phyloP scores from a whole-genome alignment of 495 filamentous ascomycete genomes.

The Pseudevernia furfuracea region DNA sequence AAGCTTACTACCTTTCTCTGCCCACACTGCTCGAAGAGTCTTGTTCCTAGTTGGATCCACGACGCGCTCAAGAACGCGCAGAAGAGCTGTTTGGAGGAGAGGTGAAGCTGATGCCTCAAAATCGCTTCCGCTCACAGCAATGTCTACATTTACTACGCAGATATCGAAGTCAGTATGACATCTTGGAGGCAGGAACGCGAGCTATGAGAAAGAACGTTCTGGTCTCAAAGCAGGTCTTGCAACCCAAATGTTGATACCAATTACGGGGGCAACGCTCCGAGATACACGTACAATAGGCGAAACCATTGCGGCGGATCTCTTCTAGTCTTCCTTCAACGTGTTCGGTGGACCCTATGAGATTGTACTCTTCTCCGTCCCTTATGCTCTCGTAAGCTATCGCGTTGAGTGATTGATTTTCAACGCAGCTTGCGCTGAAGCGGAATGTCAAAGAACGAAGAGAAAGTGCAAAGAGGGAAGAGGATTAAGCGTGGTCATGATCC shows the following conservation, averaged over 20 bases:
- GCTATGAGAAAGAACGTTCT: neutral
- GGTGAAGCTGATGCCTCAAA: slow-evolving; percentile 76
- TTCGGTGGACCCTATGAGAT: slow-evolving; percentile 89
- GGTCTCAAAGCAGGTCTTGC: neutral
- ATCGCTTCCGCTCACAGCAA: slow-evolving; percentile 64
- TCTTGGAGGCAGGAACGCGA: neutral
- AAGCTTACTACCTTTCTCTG: slow-evolving; percentile 49
- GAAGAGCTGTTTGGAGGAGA: slow-evolving; percentile 61
- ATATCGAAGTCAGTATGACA: neutral
- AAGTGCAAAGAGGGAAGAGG: neutral
- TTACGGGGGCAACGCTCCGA: neutral
- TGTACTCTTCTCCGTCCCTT: slow-evolving; percentile 78
- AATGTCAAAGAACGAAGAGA: neutral
- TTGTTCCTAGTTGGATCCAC: slow-evolving; percentile 63
- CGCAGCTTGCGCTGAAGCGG: neutral
- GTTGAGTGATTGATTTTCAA: neutral
- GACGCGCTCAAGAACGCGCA: slow-evolving; percentile 64
- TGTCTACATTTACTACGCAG: slow-evolving; percentile 65
- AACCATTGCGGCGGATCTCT: slow-evolving; percentile 49
- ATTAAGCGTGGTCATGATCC: neutral
- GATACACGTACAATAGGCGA: slow-evolving; percentile 52
- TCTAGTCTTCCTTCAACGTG: slow-evolving; percentile 69
- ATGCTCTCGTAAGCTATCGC: neutral
- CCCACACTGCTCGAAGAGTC: slow-evolving; percentile 70
- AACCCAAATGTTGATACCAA: slow-evolving; percentile 5